A percentile compares a stretch with the other conserved stretches of the same genome.
phyloP scores from a whole-genome alignment of 139 green algal species.

The Nannochloris sp. region DNA sequence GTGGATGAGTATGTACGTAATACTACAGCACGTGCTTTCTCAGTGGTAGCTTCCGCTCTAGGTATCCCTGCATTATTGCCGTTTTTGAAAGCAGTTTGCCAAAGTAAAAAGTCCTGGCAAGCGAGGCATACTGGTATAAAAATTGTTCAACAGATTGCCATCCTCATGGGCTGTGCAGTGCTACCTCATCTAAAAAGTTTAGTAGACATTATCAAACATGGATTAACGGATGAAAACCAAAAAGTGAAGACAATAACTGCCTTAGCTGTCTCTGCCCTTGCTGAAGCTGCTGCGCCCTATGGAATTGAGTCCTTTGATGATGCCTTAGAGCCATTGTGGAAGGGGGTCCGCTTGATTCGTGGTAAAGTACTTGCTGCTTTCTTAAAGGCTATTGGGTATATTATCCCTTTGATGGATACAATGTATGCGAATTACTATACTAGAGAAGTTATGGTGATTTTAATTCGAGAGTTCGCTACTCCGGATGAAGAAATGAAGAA shows the following conservation, averaged over 20 bases:
- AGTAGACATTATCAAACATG: constrained; percentile 97
- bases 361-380: constrained; percentile 90
- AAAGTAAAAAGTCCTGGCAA: constrained; percentile 40
- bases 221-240: constrained; percentile 68
- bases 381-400: constrained; percentile 92
- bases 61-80: constrained; percentile 95
- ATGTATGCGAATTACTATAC: constrained; percentile 99
- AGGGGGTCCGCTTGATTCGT: constrained; percentile 85
- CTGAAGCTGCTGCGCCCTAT: constrained; percentile 91
- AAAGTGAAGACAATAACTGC: constrained; percentile 96
- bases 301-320: constrained; percentile 98
- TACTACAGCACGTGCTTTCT: constrained; percentile 87
- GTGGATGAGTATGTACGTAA: constrained; percentile 98
- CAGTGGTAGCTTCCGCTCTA: constrained; percentile 86
- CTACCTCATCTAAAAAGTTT: constrained; percentile 93
- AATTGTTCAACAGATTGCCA: constrained; percentile 98
- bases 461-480: constrained; percentile 88
- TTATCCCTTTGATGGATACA: constrained; percentile 98
- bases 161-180: constrained; percentile 95
- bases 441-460: constrained; percentile 92
- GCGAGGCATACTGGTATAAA: constrained; percentile 98
- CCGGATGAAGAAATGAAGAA: constrained; percentile 99
- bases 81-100: constrained; percentile 98
- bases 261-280: constrained; percentile 88
- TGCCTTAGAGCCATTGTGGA: constrained; percentile 97